Evolutionary conservation across 1,284 basidiomycete species (phyloP).

Genomic region (Apiotrichum porosum): DNA sequence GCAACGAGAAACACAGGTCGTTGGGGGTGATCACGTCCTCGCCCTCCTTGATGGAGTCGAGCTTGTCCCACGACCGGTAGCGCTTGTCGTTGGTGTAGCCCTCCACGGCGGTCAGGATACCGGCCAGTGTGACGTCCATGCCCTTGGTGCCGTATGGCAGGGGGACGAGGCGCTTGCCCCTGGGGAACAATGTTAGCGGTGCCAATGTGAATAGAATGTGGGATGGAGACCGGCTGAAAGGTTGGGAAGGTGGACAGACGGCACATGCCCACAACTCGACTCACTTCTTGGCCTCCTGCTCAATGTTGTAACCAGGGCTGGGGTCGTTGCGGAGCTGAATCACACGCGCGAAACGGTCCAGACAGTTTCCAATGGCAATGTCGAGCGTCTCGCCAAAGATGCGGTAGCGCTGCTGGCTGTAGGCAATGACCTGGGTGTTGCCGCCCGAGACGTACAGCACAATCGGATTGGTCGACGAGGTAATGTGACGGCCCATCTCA

Average conservation of each 20-base stretch:
- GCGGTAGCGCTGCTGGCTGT: constrained; percentile 91
- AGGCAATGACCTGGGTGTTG: constrained; percentile 99
- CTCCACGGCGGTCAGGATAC: constrained; percentile 83
- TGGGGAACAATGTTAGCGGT: constrained; percentile 20
- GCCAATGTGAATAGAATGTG: no score
- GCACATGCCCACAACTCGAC: no score
- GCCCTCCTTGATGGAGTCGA: constrained; percentile 21
- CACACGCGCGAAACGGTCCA: constrained; percentile 96
- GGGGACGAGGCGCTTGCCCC: constrained; percentile 61
- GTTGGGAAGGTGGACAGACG: background rate
- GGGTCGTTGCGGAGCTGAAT: constrained; percentile 95
- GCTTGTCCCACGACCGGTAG: constrained; percentile 52
- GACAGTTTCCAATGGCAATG: constrained; percentile 97
- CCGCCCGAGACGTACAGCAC: constrained; percentile 98
- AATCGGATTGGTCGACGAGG: constrained; percentile 89
- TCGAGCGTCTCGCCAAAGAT: constrained; percentile 99
- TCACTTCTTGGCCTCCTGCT: constrained; percentile 86
- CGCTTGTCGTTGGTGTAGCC: constrained; percentile 77
- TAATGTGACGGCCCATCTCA: constrained; percentile 96
- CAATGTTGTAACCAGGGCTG: constrained; percentile 97
- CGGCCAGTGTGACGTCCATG: constrained; percentile 95
- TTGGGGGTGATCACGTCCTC: constrained; percentile 79
- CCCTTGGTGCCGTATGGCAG: constrained; percentile 97
- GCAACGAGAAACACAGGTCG: constrained; percentile 93
- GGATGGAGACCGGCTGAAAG: background rate